Conservation (phyloP, 164 flowering plant genomes). For the grape (Vitis vinifera) region ASM3070453v1 NC_081821.1:1503001-1503500, state of each 20-base stretch:
- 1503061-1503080: no score
- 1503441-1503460: slow-evolving; percentile 46
- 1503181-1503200: background rate
- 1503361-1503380: no score
- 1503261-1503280: background rate
- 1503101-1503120: background rate
- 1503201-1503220: background rate
- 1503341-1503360: background rate
- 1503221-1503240: background rate
- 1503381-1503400: no score
- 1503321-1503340: background rate
- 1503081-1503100: background rate
- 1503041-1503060: no score
- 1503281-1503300: background rate
- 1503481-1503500: slow-evolving; percentile 63
- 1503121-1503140: background rate
- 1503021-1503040: no score
- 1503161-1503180: background rate
- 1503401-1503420: slow-evolving; percentile 39
- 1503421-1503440: slow-evolving; percentile 34
- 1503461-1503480: slow-evolving; percentile 78
- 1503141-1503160: background rate
- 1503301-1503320: background rate
- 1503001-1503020: no score
- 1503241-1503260: background rate